phyloP scores from a whole-genome alignment of 2,329 filamentous ascomycete genomes.

The Fonsecaea monophora region DNA sequence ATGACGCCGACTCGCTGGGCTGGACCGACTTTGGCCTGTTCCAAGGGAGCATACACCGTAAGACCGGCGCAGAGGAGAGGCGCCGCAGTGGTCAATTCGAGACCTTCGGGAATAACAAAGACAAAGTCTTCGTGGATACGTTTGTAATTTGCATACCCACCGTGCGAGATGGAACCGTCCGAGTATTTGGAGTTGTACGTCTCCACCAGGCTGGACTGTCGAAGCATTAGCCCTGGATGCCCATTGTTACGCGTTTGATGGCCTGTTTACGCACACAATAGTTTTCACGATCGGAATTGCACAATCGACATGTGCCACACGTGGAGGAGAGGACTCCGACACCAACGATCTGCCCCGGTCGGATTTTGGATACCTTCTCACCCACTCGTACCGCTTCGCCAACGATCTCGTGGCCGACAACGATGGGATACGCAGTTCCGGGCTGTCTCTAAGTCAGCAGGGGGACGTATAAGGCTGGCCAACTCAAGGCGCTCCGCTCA shows the following conservation, averaged over 20 bases:
- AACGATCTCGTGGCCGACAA: slow-evolving; percentile 71
- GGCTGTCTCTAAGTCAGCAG: neutral
- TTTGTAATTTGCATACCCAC: slow-evolving; percentile 66
- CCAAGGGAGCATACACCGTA: slow-evolving; percentile 73
- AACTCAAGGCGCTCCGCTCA: neutral
- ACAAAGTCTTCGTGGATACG: slow-evolving; percentile 55
- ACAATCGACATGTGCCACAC: slow-evolving; percentile 64
- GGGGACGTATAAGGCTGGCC: too few species aligned
- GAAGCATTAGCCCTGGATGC: too few species aligned
- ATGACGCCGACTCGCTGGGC: slow-evolving; percentile 75
- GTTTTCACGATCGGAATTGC: slow-evolving; percentile 52
- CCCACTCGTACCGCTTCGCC: slow-evolving; percentile 65
- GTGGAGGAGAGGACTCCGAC: slow-evolving; percentile 66
- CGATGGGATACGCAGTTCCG: slow-evolving; percentile 49
- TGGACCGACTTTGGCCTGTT: slow-evolving; percentile 69
- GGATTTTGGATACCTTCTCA: slow-evolving; percentile 54
- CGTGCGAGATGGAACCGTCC: slow-evolving; percentile 69
- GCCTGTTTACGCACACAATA: slow-evolving; percentile 38
- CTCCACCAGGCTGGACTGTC: slow-evolving; percentile 51
- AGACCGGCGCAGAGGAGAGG: slow-evolving; percentile 80
- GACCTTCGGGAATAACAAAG: slow-evolving; percentile 49
- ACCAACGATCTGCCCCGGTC: slow-evolving; percentile 67
- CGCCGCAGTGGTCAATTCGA: slow-evolving; percentile 57
- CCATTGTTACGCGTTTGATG: too few species aligned
- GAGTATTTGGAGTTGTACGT: slow-evolving; percentile 67